Evolutionary conservation across 1,139 yeast genomes (phyloP).

Genomic region (Saccharomyces hybrid): DNA sequence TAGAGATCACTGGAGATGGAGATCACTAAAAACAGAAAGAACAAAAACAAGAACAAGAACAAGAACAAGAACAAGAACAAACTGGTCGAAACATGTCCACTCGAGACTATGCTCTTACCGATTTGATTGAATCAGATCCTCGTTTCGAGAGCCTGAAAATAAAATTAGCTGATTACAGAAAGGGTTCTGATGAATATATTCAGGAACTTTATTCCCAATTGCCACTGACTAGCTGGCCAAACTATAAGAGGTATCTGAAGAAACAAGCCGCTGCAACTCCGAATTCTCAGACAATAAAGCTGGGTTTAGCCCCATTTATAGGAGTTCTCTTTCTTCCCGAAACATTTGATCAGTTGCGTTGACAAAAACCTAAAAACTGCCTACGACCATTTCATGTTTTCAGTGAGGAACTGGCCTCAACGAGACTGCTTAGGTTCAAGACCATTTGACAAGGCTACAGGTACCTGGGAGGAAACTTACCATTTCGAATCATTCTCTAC

Average conservation of each 20-base stretch:
- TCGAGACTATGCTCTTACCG: conserved; percentile 2
- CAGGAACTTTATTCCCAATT: conserved; percentile 16
- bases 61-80: not conserved
- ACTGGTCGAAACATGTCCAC: not conserved
- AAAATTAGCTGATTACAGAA: conserved; percentile 14
- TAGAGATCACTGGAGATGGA: not conserved
- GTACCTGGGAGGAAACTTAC: conserved; percentile 39
- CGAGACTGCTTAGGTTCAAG: conserved; percentile 49
- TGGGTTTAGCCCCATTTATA: conserved; percentile 49
- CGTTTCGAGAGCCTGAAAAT: conserved; percentile 15
- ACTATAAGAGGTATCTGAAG: conserved; percentile 16
- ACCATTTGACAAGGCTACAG: conserved; percentile 36
- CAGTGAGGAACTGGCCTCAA: conserved; percentile 36
- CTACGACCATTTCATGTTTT: conserved; percentile 41
- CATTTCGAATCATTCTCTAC: conserved; percentile 42
- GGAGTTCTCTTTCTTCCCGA: conserved; percentile 39
- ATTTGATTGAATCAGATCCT: conserved; percentile 9
- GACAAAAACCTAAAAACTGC: conserved; percentile 48
- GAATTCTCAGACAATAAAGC: conserved; percentile 35
- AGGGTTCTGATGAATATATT: conserved; percentile 26
- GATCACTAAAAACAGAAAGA: too few relatives aligned
- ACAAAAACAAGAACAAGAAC: not conserved
- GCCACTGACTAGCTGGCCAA: conserved; percentile 24
- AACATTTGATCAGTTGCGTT: conserved; percentile 38
- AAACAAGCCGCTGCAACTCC: conserved; percentile 40